Conservation (phyloP, 495 filamentous ascomycete species). For the Penicillium goetzii region DNA sequence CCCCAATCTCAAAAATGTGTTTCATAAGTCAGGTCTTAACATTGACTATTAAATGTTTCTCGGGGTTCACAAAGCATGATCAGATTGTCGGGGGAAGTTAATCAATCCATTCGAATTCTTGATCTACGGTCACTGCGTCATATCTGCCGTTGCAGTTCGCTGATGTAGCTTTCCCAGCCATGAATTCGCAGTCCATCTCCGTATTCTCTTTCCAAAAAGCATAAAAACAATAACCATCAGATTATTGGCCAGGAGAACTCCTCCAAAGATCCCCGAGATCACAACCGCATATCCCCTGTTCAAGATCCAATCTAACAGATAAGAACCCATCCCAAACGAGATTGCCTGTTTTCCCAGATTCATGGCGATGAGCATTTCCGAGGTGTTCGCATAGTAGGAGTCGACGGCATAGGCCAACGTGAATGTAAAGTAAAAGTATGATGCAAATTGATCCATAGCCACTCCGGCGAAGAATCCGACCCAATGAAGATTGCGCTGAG, state of each 20-base stretch:
- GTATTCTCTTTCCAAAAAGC: constrained; percentile 60
- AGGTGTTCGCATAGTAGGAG: constrained; percentile 58
- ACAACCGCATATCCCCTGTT: constrained; percentile 58
- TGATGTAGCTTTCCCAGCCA: constrained; percentile 58
- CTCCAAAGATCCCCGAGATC: constrained; percentile 61
- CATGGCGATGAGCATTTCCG: constrained; percentile 70
- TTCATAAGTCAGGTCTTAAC: no score
- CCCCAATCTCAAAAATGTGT: no score
- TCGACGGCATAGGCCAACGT: constrained; percentile 65
- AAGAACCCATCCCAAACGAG: constrained; percentile 62
- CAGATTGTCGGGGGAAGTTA: no score
- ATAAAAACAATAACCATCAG: constrained; percentile 58
- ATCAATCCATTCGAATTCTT: background rate
- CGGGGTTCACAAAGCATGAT: no score
- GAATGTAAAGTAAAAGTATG: constrained; percentile 63
- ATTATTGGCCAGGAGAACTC: constrained; percentile 60
- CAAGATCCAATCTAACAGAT: constrained; percentile 62
- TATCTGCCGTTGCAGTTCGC: constrained; percentile 41
- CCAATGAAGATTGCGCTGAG: constrained; percentile 58
- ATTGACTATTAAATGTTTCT: no score
- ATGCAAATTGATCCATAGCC: constrained; percentile 54
- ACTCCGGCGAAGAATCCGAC: constrained; percentile 58
- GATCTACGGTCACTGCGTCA: constrained; percentile 35
- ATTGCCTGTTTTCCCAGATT: constrained; percentile 69
- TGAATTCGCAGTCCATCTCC: constrained; percentile 50